These are phyloP conservation scores for Cercospora nicotianae DNA, from an alignment of 2,329 filamentous ascomycete genomes.

Conservation along the genomic window DNA sequence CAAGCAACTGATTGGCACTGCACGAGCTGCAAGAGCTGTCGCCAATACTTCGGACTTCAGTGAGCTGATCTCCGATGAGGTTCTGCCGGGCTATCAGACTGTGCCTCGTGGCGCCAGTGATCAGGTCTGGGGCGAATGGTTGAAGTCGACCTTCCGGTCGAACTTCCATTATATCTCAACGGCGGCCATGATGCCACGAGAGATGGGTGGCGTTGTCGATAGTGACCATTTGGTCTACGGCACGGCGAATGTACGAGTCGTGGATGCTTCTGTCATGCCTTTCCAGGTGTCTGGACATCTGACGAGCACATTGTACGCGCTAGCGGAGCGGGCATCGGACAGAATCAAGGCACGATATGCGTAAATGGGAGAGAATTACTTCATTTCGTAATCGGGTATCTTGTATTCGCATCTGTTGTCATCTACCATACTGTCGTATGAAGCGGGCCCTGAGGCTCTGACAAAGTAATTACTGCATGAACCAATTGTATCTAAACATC, in stretches of 20 bases:
- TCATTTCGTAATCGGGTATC: neutral
- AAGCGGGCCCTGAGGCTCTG: neutral
- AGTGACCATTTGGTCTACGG: constrained; percentile 30
- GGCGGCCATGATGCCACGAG: constrained; percentile 30
- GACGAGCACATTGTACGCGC: constrained; percentile 31
- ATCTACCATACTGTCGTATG: neutral
- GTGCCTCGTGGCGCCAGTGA: constrained; percentile 23
- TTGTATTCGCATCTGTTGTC: neutral
- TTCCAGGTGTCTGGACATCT: constrained; percentile 24
- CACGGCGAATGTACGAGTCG: constrained; percentile 21
- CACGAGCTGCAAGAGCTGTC: constrained; percentile 5
- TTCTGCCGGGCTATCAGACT: constrained; percentile 29
- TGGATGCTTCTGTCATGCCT: constrained; percentile 35
- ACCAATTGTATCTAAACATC: constrained; percentile 5
- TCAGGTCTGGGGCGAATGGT: constrained; percentile 20
- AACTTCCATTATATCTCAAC: constrained; percentile 25
- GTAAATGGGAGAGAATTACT: neutral
- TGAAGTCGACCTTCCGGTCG: constrained; percentile 15
- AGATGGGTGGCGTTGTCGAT: constrained; percentile 32
- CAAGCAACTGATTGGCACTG: constrained; percentile 30
- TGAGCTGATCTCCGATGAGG: constrained; percentile 36
- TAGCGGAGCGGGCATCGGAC: constrained; percentile 36
- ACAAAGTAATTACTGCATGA: neutral
- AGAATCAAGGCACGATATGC: constrained; percentile 29
- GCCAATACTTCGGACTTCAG: constrained; percentile 23